Evolutionary conservation across 176 grass and related monocot genomes (phyloP).

Genomic region (Oryza meyeriana): DNA sequence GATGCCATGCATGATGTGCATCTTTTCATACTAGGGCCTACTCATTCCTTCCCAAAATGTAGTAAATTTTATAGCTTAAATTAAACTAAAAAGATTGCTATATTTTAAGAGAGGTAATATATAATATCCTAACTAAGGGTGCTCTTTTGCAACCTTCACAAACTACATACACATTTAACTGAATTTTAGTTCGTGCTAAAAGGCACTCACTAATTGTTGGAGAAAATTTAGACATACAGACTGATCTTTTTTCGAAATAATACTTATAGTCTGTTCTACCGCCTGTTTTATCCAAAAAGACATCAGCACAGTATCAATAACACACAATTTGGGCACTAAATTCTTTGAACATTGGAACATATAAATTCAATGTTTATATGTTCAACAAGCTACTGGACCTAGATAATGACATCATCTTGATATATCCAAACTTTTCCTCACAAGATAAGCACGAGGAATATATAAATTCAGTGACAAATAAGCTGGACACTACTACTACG

Average conservation of each 20-base stretch:
- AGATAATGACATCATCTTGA: not conserved
- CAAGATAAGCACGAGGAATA: constrained; percentile 19
- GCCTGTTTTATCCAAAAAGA: not conserved
- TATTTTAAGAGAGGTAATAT: too few relatives aligned
- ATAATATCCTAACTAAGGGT: not conserved
- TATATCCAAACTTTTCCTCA: not conserved
- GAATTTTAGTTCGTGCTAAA: not conserved
- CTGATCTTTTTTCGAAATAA: too few relatives aligned
- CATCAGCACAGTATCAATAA: too few relatives aligned
- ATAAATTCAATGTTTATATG: not conserved
- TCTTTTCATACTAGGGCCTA: not conserved
- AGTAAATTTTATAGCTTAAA: too few relatives aligned
- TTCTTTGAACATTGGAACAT: too few relatives aligned
- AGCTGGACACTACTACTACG: not conserved
- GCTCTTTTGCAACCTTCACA: not conserved
- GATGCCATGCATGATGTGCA: not conserved
- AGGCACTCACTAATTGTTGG: too few relatives aligned
- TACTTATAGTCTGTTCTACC: not conserved
- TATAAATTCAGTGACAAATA: not conserved
- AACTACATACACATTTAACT: not conserved
- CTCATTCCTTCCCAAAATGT: too few relatives aligned
- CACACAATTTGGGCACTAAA: not conserved
- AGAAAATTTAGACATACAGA: too few relatives aligned
- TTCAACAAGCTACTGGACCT: not conserved
- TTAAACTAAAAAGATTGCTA: too few relatives aligned